Evolutionary conservation across 306 rosid genomes (phyloP).

Genomic region (Begonia peltatifolia): DNA sequence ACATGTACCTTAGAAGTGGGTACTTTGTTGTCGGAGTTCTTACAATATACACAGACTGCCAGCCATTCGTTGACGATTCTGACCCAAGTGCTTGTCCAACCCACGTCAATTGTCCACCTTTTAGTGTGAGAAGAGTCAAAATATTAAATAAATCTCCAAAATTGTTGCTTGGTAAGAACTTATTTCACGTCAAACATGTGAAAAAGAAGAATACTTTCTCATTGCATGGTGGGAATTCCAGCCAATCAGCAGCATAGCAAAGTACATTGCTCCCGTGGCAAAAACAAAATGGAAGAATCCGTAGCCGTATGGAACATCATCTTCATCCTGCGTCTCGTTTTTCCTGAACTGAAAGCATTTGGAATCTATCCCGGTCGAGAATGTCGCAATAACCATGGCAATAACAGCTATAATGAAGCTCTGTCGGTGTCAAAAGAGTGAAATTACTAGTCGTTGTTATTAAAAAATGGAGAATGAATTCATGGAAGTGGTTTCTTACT

Average conservation of each 20-base stretch:
- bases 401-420: conserved; percentile 64
- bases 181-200: background rate
- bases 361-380: conserved; percentile 95
- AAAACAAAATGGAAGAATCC: conserved; percentile 97
- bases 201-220: conserved; percentile 35
- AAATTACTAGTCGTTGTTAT: background rate
- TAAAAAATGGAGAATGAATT: background rate
- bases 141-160: background rate
- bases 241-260: conserved; percentile 86
- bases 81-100: conserved; percentile 98
- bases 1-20: background rate
- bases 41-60: conserved; percentile 84
- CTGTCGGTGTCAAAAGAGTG: conserved; percentile 23
- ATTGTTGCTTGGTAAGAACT: background rate
- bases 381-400: conserved; percentile 78
- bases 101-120: conserved; percentile 96
- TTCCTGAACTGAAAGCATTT: conserved; percentile 74
- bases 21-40: conserved; percentile 11
- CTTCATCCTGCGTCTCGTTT: conserved; percentile 38
- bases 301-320: conserved; percentile 90
- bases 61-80: conserved; percentile 92
- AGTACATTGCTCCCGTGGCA: conserved; percentile 97
- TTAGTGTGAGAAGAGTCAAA: background rate
- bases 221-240: conserved; percentile 80
- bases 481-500: conserved; percentile 22